phyloP scores from a whole-genome alignment of 23 red algal species.

The Gracilaria domingensis region DNA sequence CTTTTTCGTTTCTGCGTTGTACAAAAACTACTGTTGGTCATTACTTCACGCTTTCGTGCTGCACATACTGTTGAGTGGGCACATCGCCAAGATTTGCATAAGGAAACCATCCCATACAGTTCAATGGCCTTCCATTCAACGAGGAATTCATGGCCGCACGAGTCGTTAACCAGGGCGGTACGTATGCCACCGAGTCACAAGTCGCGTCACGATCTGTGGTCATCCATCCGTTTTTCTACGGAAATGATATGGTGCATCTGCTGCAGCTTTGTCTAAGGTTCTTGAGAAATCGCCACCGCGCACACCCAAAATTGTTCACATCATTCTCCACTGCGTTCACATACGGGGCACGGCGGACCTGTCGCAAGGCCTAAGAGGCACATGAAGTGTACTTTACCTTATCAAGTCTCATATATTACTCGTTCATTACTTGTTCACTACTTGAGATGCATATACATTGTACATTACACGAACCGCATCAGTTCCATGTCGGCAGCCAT shows the following conservation, averaged over 20 bases:
- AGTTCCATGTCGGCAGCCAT: not conserved
- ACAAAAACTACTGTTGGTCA: not conserved
- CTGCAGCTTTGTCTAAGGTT: too few relatives aligned
- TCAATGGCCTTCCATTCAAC: not conserved
- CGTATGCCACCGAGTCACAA: not conserved
- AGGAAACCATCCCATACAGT: not conserved
- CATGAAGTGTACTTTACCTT: not conserved
- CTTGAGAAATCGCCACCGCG: too few relatives aligned
- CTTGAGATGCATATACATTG: slow-evolving; percentile 2
- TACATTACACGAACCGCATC: slow-evolving; percentile 9
- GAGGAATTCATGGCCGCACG: not conserved
- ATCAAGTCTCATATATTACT: not conserved
- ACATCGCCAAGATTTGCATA: not conserved
- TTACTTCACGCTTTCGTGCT: not conserved
- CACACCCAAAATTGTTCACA: too few relatives aligned
- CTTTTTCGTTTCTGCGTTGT: not conserved
- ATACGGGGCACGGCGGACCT: too few relatives aligned
- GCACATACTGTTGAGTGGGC: not conserved
- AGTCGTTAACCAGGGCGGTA: not conserved
- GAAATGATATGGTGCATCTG: too few relatives aligned
- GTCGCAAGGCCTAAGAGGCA: too few relatives aligned
- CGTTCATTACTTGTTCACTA: not conserved
- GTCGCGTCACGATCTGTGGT: not conserved
- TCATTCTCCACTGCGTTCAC: too few relatives aligned
- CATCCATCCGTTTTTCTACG: too few relatives aligned